Evolutionary conservation across 2,329 filamentous ascomycete species (phyloP).

Genomic region (Pyrenochaeta sp.): DNA sequence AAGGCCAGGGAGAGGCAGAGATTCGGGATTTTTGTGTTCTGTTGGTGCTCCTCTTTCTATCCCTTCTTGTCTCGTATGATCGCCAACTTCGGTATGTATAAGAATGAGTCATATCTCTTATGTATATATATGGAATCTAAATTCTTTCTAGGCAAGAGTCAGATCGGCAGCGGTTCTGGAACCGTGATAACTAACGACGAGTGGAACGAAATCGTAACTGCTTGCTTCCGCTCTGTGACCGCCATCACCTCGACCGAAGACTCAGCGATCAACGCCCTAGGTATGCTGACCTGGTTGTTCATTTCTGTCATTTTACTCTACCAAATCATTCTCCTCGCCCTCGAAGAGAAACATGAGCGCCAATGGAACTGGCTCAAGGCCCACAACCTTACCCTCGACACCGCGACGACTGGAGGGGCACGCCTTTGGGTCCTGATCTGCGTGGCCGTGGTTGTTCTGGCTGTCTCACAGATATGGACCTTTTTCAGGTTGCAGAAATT

Average conservation of each 20-base stretch:
- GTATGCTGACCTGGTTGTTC: constrained; percentile 11
- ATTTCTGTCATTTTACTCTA: constrained; percentile 12
- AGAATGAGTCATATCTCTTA: no score
- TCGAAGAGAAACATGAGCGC: constrained; percentile 1
- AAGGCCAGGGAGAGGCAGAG: constrained; percentile 12
- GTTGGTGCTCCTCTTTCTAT: constrained; percentile 25
- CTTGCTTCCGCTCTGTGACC: constrained; percentile 5
- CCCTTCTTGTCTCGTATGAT: constrained; percentile 28
- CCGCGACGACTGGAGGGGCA: no score
- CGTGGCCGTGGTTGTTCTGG: neutral
- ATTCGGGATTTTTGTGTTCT: constrained; percentile 20
- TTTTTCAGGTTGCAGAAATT: constrained; percentile 25
- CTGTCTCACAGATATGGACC: constrained; percentile 25
- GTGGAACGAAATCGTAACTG: constrained; percentile 11
- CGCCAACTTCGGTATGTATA: constrained; percentile 18
- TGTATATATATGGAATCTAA: neutral
- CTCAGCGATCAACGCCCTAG: no score
- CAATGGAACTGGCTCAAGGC: no score
- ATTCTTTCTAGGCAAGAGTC: constrained; percentile 7
- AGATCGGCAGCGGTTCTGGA: constrained; percentile 8
- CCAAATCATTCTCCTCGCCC: constrained; percentile 5
- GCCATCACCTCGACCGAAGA: no score
- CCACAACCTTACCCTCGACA: no score
- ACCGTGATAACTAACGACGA: constrained; percentile 14
- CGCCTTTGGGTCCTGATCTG: neutral